Percentiles rank a stretch among this genome's conserved stretches.
phyloP scores from a whole-genome alignment of 345 rosid genomes.

The Lepidium africanum region DNA sequence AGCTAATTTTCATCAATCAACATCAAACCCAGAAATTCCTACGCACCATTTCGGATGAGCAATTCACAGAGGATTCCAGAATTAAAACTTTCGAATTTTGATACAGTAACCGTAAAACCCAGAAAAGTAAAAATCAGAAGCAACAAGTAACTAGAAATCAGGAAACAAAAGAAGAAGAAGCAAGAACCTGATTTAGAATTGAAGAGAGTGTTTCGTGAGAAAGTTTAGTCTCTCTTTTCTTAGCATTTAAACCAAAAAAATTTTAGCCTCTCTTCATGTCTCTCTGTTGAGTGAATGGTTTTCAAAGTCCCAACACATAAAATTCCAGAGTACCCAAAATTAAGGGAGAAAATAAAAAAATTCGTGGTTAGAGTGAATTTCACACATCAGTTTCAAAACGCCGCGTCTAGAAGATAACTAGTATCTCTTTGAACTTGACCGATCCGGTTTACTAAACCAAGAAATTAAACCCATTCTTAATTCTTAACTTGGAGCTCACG shows the following conservation, averaged over 20 bases:
- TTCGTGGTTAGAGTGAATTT: background rate
- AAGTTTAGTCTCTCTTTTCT: background rate
- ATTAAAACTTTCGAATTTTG: background rate
- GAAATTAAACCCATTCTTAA: background rate
- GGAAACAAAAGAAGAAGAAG: background rate
- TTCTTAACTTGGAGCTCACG: background rate
- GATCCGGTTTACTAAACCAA: background rate
- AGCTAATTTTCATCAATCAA: background rate
- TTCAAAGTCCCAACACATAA: background rate
- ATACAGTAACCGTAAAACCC: background rate
- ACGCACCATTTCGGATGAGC: background rate
- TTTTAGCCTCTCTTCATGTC: background rate
- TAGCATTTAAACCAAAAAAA: too few species aligned
- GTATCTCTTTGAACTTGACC: background rate
- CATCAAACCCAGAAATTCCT: background rate
- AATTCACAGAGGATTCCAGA: background rate
- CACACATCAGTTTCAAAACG: background rate
- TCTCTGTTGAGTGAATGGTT: background rate
- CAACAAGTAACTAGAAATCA: background rate
- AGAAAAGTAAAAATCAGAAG: background rate
- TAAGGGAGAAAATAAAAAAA: background rate
- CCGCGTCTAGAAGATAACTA: background rate
- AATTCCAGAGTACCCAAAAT: background rate
- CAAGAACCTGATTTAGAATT: constrained; percentile 1
- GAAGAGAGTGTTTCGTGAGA: background rate